Conservation (phyloP, 2,329 filamentous ascomycete species). For the Cladophialophora yegresii region DNA sequence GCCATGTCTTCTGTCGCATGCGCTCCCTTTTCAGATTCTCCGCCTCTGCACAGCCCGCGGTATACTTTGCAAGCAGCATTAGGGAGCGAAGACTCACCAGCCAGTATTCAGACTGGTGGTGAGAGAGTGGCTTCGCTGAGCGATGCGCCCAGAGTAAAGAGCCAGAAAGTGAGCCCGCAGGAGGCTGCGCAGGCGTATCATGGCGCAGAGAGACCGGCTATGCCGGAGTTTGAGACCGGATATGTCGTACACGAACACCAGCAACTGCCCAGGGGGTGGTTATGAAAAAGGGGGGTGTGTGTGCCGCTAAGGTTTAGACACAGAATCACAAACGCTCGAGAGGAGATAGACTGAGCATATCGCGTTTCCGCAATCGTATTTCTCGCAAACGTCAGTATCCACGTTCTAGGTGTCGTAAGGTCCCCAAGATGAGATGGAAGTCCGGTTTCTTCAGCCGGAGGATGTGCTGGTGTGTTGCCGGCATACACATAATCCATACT, state of each 20-base stretch:
- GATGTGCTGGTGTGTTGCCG: neutral
- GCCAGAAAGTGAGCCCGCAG: conserved; percentile 10
- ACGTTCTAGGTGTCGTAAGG: neutral
- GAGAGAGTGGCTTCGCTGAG: neutral
- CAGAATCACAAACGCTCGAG: neutral
- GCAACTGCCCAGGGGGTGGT: neutral
- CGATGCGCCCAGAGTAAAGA: conserved; percentile 16
- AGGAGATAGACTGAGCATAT: neutral
- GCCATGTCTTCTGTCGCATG: neutral
- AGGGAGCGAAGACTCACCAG: conserved; percentile 1
- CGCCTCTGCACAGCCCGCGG: neutral
- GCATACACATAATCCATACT: too few species aligned
- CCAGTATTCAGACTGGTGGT: neutral
- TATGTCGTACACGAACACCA: neutral
- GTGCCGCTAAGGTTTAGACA: neutral
- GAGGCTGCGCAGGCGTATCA: neutral
- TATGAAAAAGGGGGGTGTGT: neutral
- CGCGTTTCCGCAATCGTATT: neutral
- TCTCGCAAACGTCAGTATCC: neutral
- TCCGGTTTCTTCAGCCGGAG: neutral
- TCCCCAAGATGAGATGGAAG: neutral
- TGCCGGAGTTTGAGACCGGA: neutral
- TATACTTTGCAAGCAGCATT: conserved; percentile 2
- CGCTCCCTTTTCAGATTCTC: neutral
- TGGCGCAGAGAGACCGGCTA: neutral